Evolutionary conservation across 73 alveolate genomes (phyloP).

Genomic region (Tetrahymena malaccensis): DNA sequence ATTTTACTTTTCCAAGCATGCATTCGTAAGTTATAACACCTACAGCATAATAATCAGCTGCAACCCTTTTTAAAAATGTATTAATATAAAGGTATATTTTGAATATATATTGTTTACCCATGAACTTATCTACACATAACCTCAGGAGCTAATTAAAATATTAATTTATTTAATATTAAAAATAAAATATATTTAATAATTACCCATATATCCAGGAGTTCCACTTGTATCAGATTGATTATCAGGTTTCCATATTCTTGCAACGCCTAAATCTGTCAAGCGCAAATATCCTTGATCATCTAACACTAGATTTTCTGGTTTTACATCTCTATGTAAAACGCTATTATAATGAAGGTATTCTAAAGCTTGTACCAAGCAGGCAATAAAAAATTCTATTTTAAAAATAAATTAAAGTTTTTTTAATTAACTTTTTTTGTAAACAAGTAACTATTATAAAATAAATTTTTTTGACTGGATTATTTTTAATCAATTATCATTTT

Average conservation of each 20-base stretch:
- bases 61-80: conserved; percentile 23
- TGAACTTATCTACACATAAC: conserved; percentile 83
- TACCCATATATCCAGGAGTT: conserved; percentile 88
- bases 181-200: not conserved
- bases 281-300: conserved; percentile 65
- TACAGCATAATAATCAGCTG: conserved; percentile 72
- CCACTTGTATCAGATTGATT: conserved; percentile 90
- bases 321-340: conserved; percentile 63
- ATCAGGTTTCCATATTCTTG: conserved; percentile 82
- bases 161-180: not conserved
- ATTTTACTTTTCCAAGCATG: conserved; percentile 57
- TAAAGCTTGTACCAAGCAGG: conserved; percentile 52
- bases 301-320: conserved; percentile 61
- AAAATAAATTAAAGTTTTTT: not conserved
- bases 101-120: not conserved
- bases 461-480: too few relatives aligned
- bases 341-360: conserved; percentile 57
- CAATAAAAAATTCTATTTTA: conserved; percentile 62
- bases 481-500: too few relatives aligned
- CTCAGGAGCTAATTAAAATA: conserved; percentile 64
- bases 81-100: not conserved
- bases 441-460: too few relatives aligned
- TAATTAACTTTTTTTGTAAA: conserved; percentile 29
- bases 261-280: conserved; percentile 88
- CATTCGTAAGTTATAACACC: conserved; percentile 78